Base-by-base conservation (phyloP, 2,329 filamentous ascomycete species). In the Aspergillus aculeatus region DNA sequence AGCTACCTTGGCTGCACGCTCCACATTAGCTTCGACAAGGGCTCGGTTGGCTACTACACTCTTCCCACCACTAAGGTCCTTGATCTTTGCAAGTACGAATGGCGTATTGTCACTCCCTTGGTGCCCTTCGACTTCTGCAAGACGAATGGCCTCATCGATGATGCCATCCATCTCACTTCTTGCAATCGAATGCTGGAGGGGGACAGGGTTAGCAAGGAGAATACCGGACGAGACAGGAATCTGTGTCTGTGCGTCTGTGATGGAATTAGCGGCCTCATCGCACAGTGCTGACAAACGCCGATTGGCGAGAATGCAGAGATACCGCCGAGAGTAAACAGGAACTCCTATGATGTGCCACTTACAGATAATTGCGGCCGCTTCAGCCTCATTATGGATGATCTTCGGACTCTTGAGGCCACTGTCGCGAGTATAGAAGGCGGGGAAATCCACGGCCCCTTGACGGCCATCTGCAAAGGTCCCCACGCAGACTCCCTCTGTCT, bases 371-470 rank as follows among this genome's bases (percentile, higher is more conserved):
- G 89, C 87, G 0, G 95, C 95, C 35, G 95, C 95, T 71, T 98
- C 90, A 57, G 82, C 82, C 72, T 96, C 91, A 65, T 88, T 84
- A 56, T 86, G 78, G 47, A 97, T 84, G 1, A 90, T 85, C 23
- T 86, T 84, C 0, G 94, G 94, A 71, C 92, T 96, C 74, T 82
- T 86, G 55, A 89, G 79, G 12, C 92, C 91, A 74, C 93, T 97
- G 47, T 97, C 91, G 47, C 94, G 82, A 0, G 90, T 91, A 84
- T 91, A 99, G 75, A 99, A 99, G 0, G 91, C 92, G 1, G 95
- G 95, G 69, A 98, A 95, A 68, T 96, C 89, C 47, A 97, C 84
- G 5, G 83, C 78, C 1, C 87, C 89, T 26, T 79, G 77, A 41
- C 91, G 84, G 1, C 90, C 91, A 75, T 96, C 91, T 24, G 92